Conservation (phyloP, 78 protist genomes). For the Andalucia godoyi region DNA sequence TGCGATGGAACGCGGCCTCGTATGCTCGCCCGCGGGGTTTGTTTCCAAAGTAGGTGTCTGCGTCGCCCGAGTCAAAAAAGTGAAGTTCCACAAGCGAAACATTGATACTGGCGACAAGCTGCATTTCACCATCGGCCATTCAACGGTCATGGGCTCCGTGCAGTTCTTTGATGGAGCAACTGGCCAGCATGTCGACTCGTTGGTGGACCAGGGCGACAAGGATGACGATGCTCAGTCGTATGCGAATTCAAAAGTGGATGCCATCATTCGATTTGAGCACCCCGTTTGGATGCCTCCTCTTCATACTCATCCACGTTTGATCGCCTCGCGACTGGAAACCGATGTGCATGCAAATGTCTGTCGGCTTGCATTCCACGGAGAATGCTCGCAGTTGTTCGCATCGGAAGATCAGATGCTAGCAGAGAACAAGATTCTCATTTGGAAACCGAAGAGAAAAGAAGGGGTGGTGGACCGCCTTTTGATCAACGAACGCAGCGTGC, state of each 20-base stretch:
- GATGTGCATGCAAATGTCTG: slow-evolving; percentile 27
- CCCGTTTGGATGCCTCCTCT: slow-evolving; percentile 47
- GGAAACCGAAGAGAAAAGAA: slow-evolving; percentile 10
- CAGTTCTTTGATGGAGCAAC: slow-evolving; percentile 28
- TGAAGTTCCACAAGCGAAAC: slow-evolving; percentile 48
- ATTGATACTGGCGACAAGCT: slow-evolving; percentile 37
- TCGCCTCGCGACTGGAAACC: slow-evolving; percentile 69
- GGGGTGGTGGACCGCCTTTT: slow-evolving; percentile 48
- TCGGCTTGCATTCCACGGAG: slow-evolving; percentile 66
- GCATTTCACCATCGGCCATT: slow-evolving; percentile 85
- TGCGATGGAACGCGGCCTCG: slow-evolving; percentile 68
- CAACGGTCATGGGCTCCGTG: slow-evolving; percentile 64
- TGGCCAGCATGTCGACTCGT: not conserved
- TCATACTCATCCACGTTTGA: slow-evolving; percentile 29
- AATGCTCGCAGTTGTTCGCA: not conserved
- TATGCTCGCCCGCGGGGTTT: not conserved
- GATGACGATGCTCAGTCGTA: not conserved
- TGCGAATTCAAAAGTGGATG: too few species aligned
- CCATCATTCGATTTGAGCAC: slow-evolving; percentile 49
- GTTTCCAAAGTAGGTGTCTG: not conserved
- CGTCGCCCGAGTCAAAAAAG: slow-evolving; percentile 13
- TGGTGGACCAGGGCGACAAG: not conserved
- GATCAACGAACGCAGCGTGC: slow-evolving; percentile 39
- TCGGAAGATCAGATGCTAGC: not conserved
- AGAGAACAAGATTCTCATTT: slow-evolving; percentile 1